phyloP scores from a whole-genome alignment of 140 eudicot genomes.

The Bidens hawaiensis region DNA sequence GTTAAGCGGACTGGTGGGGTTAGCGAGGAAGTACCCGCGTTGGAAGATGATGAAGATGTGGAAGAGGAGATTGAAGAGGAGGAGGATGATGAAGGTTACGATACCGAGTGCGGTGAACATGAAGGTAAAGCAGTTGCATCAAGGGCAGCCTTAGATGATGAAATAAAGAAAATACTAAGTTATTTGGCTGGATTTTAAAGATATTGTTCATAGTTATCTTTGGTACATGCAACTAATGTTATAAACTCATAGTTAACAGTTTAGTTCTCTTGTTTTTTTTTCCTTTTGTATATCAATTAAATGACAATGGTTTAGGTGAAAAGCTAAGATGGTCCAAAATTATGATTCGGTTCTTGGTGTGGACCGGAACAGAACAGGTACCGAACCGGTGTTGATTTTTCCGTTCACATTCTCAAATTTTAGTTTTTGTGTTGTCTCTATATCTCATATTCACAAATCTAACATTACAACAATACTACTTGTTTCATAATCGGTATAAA shows the following conservation, averaged over 20 bases:
- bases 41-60: conserved; percentile 43
- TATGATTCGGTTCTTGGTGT: too few relatives aligned
- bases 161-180: conserved; percentile 14
- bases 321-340: too few relatives aligned
- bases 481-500: too few relatives aligned
- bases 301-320: too few relatives aligned
- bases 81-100: conserved; percentile 58
- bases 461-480: too few relatives aligned
- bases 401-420: too few relatives aligned
- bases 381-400: too few relatives aligned
- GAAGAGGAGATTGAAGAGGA: conserved; percentile 67
- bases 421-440: too few relatives aligned
- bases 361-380: too few relatives aligned
- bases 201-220: conserved; percentile 15
- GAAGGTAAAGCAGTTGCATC: conserved; percentile 43
- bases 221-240: conserved; percentile 19
- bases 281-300: too few relatives aligned
- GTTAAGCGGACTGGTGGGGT: conserved; percentile 52
- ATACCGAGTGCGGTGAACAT: conserved; percentile 79
- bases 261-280: conserved; percentile 7
- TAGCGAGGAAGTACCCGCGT: conserved; percentile 36
- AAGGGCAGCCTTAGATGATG: conserved; percentile 49
- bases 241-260: conserved; percentile 19
- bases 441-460: too few relatives aligned
- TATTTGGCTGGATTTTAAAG: conserved; percentile 16